Evolutionary conservation across 2,329 filamentous ascomycete genomes (phyloP).

Genomic region (Xylariaceae sp.): DNA sequence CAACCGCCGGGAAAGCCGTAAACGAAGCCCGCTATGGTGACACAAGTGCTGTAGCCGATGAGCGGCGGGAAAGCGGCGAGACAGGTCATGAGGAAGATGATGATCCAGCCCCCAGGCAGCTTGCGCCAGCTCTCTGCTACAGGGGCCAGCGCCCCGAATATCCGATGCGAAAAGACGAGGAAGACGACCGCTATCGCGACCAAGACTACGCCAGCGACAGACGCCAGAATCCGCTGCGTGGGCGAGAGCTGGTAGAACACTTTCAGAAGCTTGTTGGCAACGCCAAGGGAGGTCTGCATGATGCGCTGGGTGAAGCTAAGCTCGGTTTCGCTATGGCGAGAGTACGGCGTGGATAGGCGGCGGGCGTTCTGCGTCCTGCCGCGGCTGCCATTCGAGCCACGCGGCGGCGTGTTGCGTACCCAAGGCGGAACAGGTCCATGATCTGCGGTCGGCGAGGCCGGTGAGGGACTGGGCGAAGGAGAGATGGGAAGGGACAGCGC

Average conservation of each 20-base stretch:
- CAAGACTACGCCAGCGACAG: slow-evolving; percentile 44
- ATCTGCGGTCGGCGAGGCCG: slow-evolving; percentile 25
- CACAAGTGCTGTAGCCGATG: slow-evolving; percentile 78
- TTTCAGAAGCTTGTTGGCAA: slow-evolving; percentile 36
- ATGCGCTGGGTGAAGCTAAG: slow-evolving; percentile 28
- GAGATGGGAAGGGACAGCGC: slow-evolving; percentile 40
- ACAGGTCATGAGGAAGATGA: slow-evolving; percentile 74
- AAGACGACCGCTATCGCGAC: slow-evolving; percentile 60
- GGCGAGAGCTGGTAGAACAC: slow-evolving; percentile 54
- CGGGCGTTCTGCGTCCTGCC: slow-evolving; percentile 20
- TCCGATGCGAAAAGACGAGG: slow-evolving; percentile 71
- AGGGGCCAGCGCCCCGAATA: slow-evolving; percentile 73
- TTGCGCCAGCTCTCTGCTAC: slow-evolving; percentile 73
- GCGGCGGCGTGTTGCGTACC: slow-evolving; percentile 18
- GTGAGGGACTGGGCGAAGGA: slow-evolving; percentile 23
- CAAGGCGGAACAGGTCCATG: slow-evolving; percentile 43
- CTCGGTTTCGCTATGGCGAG: slow-evolving; percentile 19
- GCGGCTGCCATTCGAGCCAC: not conserved
- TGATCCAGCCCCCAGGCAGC: slow-evolving; percentile 65
- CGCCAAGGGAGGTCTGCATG: slow-evolving; percentile 39
- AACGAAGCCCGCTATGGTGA: slow-evolving; percentile 50
- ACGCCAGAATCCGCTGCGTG: slow-evolving; percentile 57
- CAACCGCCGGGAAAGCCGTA: slow-evolving; percentile 63
- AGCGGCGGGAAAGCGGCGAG: slow-evolving; percentile 78
- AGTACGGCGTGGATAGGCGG: slow-evolving; percentile 40